These are phyloP conservation scores for Thermothelomyces thermophilus DNA, from an alignment of 2,329 filamentous ascomycete species.

Conservation along the genomic window DNA sequence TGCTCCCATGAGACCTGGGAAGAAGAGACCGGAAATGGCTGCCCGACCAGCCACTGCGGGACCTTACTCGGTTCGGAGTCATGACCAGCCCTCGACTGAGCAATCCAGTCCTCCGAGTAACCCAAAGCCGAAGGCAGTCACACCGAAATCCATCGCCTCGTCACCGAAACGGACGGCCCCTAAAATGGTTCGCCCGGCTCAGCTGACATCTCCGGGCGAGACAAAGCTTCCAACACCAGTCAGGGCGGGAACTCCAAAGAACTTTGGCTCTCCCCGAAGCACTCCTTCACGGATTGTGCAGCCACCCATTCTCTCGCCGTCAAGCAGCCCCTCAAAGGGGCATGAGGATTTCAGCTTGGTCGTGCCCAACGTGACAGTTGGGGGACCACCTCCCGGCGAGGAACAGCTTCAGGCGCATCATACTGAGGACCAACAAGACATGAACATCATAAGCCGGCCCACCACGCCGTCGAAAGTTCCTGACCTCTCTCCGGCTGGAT, in stretches of 20 bases:
- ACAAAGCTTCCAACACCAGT: conserved; percentile 43
- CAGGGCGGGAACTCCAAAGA: conserved; percentile 30
- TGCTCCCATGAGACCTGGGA: conserved; percentile 56
- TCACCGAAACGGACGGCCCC: conserved; percentile 48
- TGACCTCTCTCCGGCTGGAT: not conserved
- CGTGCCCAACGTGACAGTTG: conserved; percentile 39
- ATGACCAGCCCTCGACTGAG: conserved; percentile 37
- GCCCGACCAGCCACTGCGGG: conserved; percentile 58
- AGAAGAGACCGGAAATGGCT: conserved; percentile 51
- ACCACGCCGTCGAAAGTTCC: conserved; percentile 27
- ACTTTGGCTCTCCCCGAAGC: conserved; percentile 34
- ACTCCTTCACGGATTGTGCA: conserved; percentile 31
- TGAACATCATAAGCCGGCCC: not conserved
- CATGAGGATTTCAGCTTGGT: conserved; percentile 50
- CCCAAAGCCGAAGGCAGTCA: conserved; percentile 39
- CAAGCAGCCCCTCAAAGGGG: conserved; percentile 40
- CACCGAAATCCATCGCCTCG: conserved; percentile 44
- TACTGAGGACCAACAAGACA: conserved; percentile 9
- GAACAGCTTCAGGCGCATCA: conserved; percentile 5
- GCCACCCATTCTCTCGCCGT: conserved; percentile 8
- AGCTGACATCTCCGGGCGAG: conserved; percentile 45
- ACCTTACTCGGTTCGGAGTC: conserved; percentile 56
- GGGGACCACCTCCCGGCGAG: conserved; percentile 7
- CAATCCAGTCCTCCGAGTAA: conserved; percentile 42
- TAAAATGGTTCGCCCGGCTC: conserved; percentile 39